Conservation (phyloP, 176 grass and related monocot genomes). For the Carex scoparia region DNA sequence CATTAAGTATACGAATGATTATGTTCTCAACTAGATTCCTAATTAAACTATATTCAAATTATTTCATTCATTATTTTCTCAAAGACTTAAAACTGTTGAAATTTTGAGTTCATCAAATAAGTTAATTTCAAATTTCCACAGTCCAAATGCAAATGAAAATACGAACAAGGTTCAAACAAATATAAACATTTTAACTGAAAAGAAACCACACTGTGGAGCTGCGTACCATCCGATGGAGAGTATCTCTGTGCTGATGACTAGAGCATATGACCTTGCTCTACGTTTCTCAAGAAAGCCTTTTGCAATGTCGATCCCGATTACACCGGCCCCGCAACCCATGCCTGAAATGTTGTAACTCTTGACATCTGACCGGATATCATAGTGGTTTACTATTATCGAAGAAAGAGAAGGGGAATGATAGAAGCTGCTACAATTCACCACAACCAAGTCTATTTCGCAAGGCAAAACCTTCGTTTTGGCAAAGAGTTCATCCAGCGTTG, state of each 20-base stretch:
- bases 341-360: slow-evolving; percentile 39
- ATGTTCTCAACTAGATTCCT: slow-evolving; percentile 33
- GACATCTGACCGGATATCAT: slow-evolving; percentile 32
- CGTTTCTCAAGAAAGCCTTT: slow-evolving; percentile 11
- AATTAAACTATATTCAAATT: neutral
- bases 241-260: slow-evolving; percentile 45
- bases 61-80: neutral
- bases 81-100: neutral
- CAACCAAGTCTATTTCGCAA: slow-evolving; percentile 5
- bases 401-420: slow-evolving; percentile 29
- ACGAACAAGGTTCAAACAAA: neutral
- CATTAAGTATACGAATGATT: neutral
- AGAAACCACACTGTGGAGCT: neutral
- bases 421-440: slow-evolving; percentile 38
- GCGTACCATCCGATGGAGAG: slow-evolving; percentile 32
- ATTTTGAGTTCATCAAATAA: neutral
- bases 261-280: slow-evolving; percentile 9
- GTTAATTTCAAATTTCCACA: neutral
- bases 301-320: slow-evolving; percentile 36
- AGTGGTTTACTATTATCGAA: slow-evolving; percentile 30
- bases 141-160: neutral
- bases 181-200: neutral
- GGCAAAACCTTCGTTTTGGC: slow-evolving; percentile 26
- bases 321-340: slow-evolving; percentile 32
- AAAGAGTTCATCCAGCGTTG: slow-evolving; percentile 30